Evolutionary conservation across 345 rosid genomes (phyloP).

Genomic region (Gynandropsis gynandra): DNA sequence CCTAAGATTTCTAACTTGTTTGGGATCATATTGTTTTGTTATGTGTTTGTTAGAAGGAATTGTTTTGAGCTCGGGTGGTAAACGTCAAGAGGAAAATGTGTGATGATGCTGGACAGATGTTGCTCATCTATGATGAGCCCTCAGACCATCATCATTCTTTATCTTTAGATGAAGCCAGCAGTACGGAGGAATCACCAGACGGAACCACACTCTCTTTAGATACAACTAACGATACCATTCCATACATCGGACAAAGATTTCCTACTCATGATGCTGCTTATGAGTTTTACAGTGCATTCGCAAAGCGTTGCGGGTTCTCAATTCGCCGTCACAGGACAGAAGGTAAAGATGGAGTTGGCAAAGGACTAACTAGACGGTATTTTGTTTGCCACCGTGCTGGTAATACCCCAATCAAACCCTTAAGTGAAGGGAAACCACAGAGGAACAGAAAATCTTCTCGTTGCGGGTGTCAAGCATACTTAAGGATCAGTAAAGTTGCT

Average conservation of each 20-base stretch:
- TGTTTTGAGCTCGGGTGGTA: slow-evolving; percentile 16
- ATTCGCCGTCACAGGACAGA: slow-evolving; percentile 93
- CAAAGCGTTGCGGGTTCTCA: slow-evolving; percentile 84
- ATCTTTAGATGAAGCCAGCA: slow-evolving; percentile 74
- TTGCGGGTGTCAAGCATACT: slow-evolving; percentile 89
- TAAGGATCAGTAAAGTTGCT: slow-evolving; percentile 70
- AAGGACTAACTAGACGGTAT: slow-evolving; percentile 91
- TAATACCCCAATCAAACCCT: slow-evolving; percentile 74
- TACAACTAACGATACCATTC: slow-evolving; percentile 48
- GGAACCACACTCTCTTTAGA: slow-evolving; percentile 71
- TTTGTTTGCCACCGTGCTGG: slow-evolving; percentile 98
- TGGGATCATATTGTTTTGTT: slow-evolving; percentile 9
- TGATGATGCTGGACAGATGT: slow-evolving; percentile 62
- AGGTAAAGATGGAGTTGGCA: slow-evolving; percentile 95
- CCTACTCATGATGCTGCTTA: slow-evolving; percentile 85
- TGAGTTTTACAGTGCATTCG: slow-evolving; percentile 78
- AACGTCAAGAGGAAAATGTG: slow-evolving; percentile 45
- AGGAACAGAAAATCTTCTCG: slow-evolving; percentile 86
- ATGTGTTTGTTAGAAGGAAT: slow-evolving; percentile 21
- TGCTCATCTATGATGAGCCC: slow-evolving; percentile 68
- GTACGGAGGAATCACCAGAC: slow-evolving; percentile 79
- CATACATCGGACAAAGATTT: slow-evolving; percentile 82
- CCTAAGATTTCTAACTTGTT: neutral
- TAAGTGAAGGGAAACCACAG: slow-evolving; percentile 69
- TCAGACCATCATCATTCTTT: slow-evolving; percentile 72